Evolutionary conservation across 306 rosid species (phyloP), one percentile per base, ranked within the genome.

Genomic region (Ziziphus jujuba): DNA sequence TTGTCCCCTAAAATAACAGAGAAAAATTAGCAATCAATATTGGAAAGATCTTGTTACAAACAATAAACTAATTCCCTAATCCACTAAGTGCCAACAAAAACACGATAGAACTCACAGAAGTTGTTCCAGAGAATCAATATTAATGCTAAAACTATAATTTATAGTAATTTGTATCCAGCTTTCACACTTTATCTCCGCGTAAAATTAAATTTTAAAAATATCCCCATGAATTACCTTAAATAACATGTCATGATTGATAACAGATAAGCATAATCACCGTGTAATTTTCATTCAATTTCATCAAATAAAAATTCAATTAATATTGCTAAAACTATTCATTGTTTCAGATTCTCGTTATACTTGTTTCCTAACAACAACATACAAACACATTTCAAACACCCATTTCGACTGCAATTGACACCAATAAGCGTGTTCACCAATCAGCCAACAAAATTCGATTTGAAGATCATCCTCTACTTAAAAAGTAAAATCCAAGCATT

Each of bases 1-100:
- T 77, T 88, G 64, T 90, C 95, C 97, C 95, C 99, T 93, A 71
- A 44, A 78, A 75, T 48, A 20, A n/a, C 75, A 76, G 3, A 17
- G 33, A 2, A 58, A 55, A 65, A 74, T 82, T 38, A 78, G 66
- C 38, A 74, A 7, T 33, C 47, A 16, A 59, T 49, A 47, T 5
- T n/a, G 40, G 9, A 9, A 33, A 56, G 20, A 23, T 17, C 1
- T 1, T 14, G 36, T 55, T 47, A 4, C 16, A 64, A 49, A 5
- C 43, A 53, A 34, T 16, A 51, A 23, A 49, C 0, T 36, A 43
- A 52, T 40, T 56, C 52, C 17, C 48, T 22, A 13, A 56, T 36
- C 36, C 20, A 20, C 50, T 14, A 5, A 48, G 12, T 24, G 9
- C 9, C 36, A 8, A 11, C 12, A 44, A 12, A 19, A 60, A 51